A percentile compares a stretch with the other conserved stretches of the same genome.
Evolutionary conservation across 2,329 filamentous ascomycete genomes (phyloP).

Genomic region (Eutypella sp.): DNA sequence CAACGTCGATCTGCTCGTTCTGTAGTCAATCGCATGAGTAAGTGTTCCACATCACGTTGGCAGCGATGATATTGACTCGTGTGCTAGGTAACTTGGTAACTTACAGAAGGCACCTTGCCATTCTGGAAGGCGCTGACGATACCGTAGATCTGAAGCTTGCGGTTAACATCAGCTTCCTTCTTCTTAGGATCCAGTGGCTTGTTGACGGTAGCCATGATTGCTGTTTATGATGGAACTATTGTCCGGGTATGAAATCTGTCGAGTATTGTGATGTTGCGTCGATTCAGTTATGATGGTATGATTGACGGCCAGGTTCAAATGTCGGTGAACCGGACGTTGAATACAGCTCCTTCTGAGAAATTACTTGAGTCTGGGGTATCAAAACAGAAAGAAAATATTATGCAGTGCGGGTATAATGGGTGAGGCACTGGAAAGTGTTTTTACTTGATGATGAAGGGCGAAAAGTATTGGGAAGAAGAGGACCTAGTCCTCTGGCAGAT

Average conservation of each 20-base stretch:
- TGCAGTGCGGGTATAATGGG: neutral
- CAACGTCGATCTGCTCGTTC: slow-evolving; percentile 95
- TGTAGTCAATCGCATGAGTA: slow-evolving; percentile 28
- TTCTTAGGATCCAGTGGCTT: slow-evolving; percentile 65
- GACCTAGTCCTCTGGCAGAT: too few relatives aligned
- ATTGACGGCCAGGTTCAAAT: too few relatives aligned
- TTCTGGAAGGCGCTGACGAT: slow-evolving; percentile 80
- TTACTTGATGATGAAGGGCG: neutral
- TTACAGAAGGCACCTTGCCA: slow-evolving; percentile 85
- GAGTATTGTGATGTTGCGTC: too few relatives aligned
- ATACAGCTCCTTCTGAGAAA: too few relatives aligned
- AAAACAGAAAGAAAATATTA: neutral
- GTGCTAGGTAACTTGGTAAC: too few relatives aligned
- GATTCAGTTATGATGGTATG: too few relatives aligned
- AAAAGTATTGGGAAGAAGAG: neutral
- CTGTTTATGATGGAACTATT: neutral
- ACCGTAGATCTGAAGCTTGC: slow-evolving; percentile 92
- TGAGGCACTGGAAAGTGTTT: neutral
- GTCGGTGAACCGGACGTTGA: too few relatives aligned
- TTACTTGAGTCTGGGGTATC: too few relatives aligned
- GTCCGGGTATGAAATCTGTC: neutral
- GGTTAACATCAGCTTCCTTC: slow-evolving; percentile 84
- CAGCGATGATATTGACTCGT: neutral
- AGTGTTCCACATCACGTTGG: neutral
- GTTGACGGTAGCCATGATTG: slow-evolving; percentile 52